Evolutionary conservation across 2,329 filamentous ascomycete genomes (phyloP).

Genomic region (Beauveria pseudobassiana): DNA sequence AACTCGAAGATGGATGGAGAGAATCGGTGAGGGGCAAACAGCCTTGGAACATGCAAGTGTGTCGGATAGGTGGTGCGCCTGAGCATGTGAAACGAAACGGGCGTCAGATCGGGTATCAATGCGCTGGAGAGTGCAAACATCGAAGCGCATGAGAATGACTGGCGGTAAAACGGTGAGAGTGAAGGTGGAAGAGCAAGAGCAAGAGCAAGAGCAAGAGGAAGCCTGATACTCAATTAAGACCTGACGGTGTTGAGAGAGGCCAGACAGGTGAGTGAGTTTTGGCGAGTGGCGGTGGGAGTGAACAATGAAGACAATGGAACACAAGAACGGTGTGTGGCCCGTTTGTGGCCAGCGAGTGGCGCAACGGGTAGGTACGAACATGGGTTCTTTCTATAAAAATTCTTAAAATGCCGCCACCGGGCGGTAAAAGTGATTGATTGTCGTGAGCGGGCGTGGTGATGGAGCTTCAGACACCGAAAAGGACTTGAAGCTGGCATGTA

Average conservation of each 20-base stretch:
- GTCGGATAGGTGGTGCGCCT: background rate
- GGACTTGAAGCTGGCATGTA: no score
- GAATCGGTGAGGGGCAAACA: background rate
- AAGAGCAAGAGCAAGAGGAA: background rate
- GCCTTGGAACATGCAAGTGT: background rate
- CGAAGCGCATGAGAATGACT: background rate
- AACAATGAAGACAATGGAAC: background rate
- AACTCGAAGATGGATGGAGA: background rate
- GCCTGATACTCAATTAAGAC: background rate
- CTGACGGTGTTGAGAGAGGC: background rate
- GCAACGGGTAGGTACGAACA: no score
- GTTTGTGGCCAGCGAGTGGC: background rate
- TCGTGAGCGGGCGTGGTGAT: no score
- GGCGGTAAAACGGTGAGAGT: background rate
- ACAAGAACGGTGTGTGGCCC: background rate
- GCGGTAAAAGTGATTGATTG: background rate
- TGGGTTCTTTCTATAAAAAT: background rate
- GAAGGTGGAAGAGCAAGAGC: background rate
- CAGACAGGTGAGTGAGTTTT: background rate
- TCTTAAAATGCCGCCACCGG: background rate
- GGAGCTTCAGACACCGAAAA: no score
- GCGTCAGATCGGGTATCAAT: constrained; percentile 5
- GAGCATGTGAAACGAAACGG: constrained; percentile 9
- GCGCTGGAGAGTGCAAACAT: background rate
- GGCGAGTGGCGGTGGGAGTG: background rate